Evolutionary conservation across 2,329 filamentous ascomycete species (phyloP).

Genomic region (Fusarium sp.): DNA sequence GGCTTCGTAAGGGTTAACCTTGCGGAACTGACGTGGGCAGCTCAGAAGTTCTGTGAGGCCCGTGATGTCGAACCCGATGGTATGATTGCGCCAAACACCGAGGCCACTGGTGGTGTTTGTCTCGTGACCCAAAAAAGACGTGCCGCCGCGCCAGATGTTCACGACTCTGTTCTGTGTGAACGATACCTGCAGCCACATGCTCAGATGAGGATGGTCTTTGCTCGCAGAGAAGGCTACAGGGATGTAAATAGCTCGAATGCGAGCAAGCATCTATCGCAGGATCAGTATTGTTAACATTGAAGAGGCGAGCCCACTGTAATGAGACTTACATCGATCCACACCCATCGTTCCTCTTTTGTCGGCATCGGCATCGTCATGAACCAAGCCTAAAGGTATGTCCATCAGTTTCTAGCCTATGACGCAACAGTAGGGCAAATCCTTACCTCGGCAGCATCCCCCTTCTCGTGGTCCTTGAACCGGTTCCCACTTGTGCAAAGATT

Average conservation of each 20-base stretch:
- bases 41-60: neutral
- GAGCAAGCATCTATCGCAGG: neutral
- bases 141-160: neutral
- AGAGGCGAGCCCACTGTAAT: neutral
- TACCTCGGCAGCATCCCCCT: neutral
- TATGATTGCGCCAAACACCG: rapidly evolving
- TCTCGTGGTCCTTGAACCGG: neutral
- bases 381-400: neutral
- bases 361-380: neutral
- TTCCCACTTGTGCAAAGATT: neutral
- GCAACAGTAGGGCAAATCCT: rapidly evolving
- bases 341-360: neutral
- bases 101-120: neutral
- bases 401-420: neutral
- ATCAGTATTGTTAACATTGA: neutral
- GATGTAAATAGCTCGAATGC: neutral
- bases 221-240: neutral
- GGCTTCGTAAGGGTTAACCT: neutral
- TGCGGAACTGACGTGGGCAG: neutral
- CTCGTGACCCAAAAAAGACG: neutral
- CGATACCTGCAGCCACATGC: neutral
- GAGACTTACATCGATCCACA: neutral
- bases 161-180: neutral
- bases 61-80: neutral
- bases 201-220: neutral